Percentiles rank a stretch among this genome's conserved stretches.
Evolutionary conservation across 2,329 filamentous ascomycete species (phyloP).

Genomic region (Dactylella cylindrospora): DNA sequence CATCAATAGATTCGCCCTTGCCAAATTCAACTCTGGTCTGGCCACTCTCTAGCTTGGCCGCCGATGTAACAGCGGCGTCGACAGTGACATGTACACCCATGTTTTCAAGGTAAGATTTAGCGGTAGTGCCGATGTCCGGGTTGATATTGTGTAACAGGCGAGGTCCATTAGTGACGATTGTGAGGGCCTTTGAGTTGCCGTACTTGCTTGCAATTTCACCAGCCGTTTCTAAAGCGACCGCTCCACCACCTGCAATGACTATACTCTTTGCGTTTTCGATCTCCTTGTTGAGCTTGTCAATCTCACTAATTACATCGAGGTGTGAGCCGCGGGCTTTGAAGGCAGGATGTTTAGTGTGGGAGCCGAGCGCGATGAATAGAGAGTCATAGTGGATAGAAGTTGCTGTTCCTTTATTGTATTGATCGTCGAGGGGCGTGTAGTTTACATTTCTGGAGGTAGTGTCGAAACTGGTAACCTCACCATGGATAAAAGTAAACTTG

Average conservation of each 20-base stretch:
- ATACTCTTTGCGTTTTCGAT: constrained; percentile 30
- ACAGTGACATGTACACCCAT: constrained; percentile 27
- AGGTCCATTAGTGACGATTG: constrained; percentile 35
- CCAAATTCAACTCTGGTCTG: constrained; percentile 28
- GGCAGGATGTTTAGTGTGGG: constrained; percentile 17
- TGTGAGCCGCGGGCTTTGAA: constrained; percentile 33
- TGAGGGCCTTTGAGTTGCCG: constrained; percentile 22
- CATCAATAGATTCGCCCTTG: constrained; percentile 26
- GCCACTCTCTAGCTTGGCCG: constrained; percentile 21
- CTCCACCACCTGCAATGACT: constrained; percentile 29
- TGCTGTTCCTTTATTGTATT: constrained; percentile 22
- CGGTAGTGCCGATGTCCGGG: constrained; percentile 33
- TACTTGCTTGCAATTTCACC: constrained; percentile 33
- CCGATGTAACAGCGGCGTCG: constrained; percentile 9
- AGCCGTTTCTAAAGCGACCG: constrained; percentile 29
- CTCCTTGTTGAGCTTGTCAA: constrained; percentile 30
- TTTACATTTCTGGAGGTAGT: constrained; percentile 20
- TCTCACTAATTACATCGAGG: constrained; percentile 7
- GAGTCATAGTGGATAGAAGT: constrained; percentile 35
- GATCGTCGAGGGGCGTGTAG: constrained; percentile 30
- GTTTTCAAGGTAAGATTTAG: constrained; percentile 27
- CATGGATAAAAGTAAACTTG: constrained; percentile 31
- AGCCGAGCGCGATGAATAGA: constrained; percentile 28
- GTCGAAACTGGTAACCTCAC: constrained; percentile 26
- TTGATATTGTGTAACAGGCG: constrained; percentile 29